Base-by-base conservation (phyloP, 345 rosid species). In the Rhodamnia argentea region DNA sequence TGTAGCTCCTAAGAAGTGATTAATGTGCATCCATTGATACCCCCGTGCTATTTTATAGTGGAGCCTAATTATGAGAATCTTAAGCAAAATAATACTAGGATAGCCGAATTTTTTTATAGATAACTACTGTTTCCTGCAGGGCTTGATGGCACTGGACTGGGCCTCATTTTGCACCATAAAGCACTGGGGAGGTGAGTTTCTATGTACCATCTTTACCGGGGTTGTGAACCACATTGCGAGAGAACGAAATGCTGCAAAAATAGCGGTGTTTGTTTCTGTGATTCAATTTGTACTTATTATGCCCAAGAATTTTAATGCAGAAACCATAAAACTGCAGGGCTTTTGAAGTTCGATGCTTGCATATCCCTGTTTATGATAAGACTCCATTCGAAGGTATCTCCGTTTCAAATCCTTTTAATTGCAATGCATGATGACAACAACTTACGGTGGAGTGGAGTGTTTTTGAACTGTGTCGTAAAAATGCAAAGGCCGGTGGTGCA, bases 271-370 rank as follows among this genome's bases (percentile, higher is more conserved):
- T 51, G 23, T 55, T 37, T n/a, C 47, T 42, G 87, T 56, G 40
- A 54, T 76, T 42, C 83, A 6, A 4, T n/a, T 47, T 44, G n/a
- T 27, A 20, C 51, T 32, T 50, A 5, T 64, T 50, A 5, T 64
- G 52, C 37, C 52, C 55, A 55, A 26, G 11, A 22, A 0, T 82
- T 74, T 64, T 83, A 53, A 15, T 50, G 70, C 47, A 8, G 75
- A 54, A 40, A 10, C 26, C 53, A 75, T 76, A 54, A 70, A 62
- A 64, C 52, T 90, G 88, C 96, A 97, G 99, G 92, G 94, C 89
- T 56, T 96, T 97, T 91, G 92, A 96, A 89, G 95, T 96, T 85
- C 87, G 88, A 89, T 96, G 98, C 91, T 93, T 97, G 87, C 99
- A 96, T 88, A 89, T 97, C 91, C 99, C 99, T 23, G 93, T 92